Base-by-base conservation (phyloP, 768 basidiomycete species). In the Phlebiopsis flavidoalba region DNA sequence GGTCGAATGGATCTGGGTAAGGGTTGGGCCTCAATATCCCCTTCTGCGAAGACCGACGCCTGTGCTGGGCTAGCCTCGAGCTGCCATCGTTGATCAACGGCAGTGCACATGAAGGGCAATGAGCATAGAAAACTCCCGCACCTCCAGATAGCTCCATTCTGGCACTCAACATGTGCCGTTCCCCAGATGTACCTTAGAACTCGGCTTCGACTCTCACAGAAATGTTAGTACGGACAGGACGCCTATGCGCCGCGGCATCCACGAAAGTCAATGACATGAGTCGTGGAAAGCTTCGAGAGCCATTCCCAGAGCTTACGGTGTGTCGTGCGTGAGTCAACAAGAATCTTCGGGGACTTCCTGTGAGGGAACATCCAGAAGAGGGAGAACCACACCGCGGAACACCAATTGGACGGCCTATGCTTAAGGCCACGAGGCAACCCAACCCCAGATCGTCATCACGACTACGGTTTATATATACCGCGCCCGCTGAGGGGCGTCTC, bases 371-470 rank as follows among this genome's bases (percentile, higher is more conserved):
- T 33, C 35, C 8, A 19, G 54, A 45, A 43, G 40, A 55, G 19
- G 40, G 54, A 40, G 54, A 15, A 14, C 19, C 17, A 36, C 54
- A 5, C n/a, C 36, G 14, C 33, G 35, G 19, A 8, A 53, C 53
- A 37, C 51, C 51, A 31, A 58, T 54, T 58, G 61, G 50, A 31
- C 33, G 51, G 19, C 37, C 40, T 53, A 57, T 58, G 61, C 61
- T 62, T 58, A 62, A 58, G 33, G 21, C 52, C 60, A 55, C 53
- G 58, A 59, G 49, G 53, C 24, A 53, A 43, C 40, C 57, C 7
- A 35, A 51, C 60, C 58, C 53, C 49, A 56, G 40, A 59, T 59
- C 53, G 45, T 46, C 50, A 58, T 62, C 57, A 59, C 35, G n/a
- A 24, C 26, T 31, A 33, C 19, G 8, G 12, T 40, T 5, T 6